These are phyloP conservation scores for Crinitomyces ghanaensis DNA, from an alignment of 805 yeast genomes.

Conservation along the genomic window DNA sequence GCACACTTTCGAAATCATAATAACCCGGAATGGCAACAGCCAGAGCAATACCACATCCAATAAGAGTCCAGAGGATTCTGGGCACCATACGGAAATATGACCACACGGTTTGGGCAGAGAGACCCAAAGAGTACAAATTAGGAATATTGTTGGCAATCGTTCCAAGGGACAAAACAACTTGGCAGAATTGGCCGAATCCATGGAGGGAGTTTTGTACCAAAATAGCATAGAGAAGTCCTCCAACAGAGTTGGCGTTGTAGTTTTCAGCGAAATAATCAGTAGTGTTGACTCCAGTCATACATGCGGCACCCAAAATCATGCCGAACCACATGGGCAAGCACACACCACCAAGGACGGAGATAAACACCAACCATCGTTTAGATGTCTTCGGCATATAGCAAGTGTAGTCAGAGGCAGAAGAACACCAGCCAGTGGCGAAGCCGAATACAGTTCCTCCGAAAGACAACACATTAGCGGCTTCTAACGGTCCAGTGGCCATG, in stretches of 20 bases:
- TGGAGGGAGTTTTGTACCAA: constrained; percentile 70
- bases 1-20: constrained; percentile 57
- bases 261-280: constrained; percentile 33
- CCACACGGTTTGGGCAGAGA: constrained; percentile 80
- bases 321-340: constrained; percentile 59
- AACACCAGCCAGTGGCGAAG: constrained; percentile 90
- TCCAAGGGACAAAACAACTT: constrained; percentile 73
- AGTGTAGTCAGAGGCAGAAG: constrained; percentile 87
- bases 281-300: constrained; percentile 47
- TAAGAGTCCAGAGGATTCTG: constrained; percentile 69
- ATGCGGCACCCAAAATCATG: constrained; percentile 77
- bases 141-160: constrained; percentile 89
- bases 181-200: constrained; percentile 82
- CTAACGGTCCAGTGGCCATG: constrained; percentile 46
- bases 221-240: constrained; percentile 75
- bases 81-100: constrained; percentile 64
- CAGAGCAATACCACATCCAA: constrained; percentile 63
- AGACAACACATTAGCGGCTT: constrained; percentile 67
- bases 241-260: constrained; percentile 47
- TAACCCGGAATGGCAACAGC: constrained; percentile 87
- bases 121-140: constrained; percentile 82
- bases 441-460: constrained; percentile 80
- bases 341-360: constrained; percentile 53
- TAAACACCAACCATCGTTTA: constrained; percentile 47
- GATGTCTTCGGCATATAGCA: constrained; percentile 68